A percentile compares a stretch with the other conserved stretches of the same genome.
These are phyloP conservation scores for Lentinula lateritia DNA, from an alignment of 768 basidiomycete genomes.

Conservation along the genomic window DNA sequence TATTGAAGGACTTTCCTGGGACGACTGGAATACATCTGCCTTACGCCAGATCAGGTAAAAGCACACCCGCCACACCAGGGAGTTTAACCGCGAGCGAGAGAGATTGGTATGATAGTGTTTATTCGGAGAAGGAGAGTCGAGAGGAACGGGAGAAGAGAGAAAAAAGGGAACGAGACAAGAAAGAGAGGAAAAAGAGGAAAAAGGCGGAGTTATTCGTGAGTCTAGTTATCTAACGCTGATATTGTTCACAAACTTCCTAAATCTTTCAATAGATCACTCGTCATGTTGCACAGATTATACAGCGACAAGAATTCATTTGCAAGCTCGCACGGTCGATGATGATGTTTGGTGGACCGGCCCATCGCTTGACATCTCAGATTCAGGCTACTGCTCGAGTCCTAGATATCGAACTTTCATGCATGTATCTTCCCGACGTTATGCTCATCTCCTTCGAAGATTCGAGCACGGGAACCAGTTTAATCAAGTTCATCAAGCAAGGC, in stretches of 20 bases:
- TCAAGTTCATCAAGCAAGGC: slow-evolving; percentile 73
- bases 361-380: slow-evolving; percentile 79
- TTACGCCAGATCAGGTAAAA: slow-evolving; percentile 13
- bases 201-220: slow-evolving; percentile 75
- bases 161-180: slow-evolving; percentile 24
- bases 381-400: slow-evolving; percentile 74
- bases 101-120: slow-evolving; percentile 12
- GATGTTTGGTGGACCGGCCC: slow-evolving; percentile 83
- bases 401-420: slow-evolving; percentile 61
- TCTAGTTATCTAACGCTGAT: slow-evolving; percentile 6
- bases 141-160: slow-evolving; percentile 11
- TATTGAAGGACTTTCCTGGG: slow-evolving; percentile 25
- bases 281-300: slow-evolving; percentile 77
- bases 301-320: slow-evolving; percentile 79
- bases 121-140: slow-evolving; percentile 12
- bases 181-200: slow-evolving; percentile 44
- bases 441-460: slow-evolving; percentile 80
- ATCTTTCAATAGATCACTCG: slow-evolving; percentile 58
- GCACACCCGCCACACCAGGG: slow-evolving; percentile 22
- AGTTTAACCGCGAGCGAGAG: slow-evolving; percentile 19
- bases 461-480: slow-evolving; percentile 72
- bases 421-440: slow-evolving; percentile 73
- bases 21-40: slow-evolving; percentile 17
- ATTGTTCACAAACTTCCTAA: neutral
- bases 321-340: slow-evolving; percentile 84